Evolutionary conservation across 2,329 filamentous ascomycete genomes (phyloP).

Genomic region (Phialophora tarda): DNA sequence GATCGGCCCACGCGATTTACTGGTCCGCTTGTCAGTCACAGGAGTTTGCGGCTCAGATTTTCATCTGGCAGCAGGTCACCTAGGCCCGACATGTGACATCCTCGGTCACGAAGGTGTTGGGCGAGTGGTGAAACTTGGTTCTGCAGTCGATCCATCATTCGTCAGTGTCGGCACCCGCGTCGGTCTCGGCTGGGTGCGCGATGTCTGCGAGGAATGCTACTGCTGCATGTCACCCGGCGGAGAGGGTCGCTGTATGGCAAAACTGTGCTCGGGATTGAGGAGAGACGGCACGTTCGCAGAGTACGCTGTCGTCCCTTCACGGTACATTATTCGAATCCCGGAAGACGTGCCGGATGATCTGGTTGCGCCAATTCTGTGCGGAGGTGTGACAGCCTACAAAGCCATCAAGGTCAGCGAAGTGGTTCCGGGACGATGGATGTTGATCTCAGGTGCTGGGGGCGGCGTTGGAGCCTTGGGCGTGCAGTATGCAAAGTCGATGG

Average conservation of each 20-base stretch:
- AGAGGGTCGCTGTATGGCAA: conserved; percentile 27
- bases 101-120: conserved; percentile 56
- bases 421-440: conserved; percentile 32
- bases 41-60: conserved; percentile 64
- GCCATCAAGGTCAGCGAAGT: conserved; percentile 41
- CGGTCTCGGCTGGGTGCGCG: conserved; percentile 50
- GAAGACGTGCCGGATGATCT: conserved; percentile 46
- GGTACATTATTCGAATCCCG: conserved; percentile 47
- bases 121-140: conserved; percentile 47
- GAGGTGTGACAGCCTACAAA: conserved; percentile 54
- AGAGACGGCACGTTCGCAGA: conserved; percentile 51
- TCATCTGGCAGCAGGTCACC: conserved; percentile 55
- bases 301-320: conserved; percentile 47
- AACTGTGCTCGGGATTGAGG: conserved; percentile 28
- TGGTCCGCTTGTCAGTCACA: conserved; percentile 62
- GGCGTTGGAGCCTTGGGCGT: conserved; percentile 46
- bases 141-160: conserved; percentile 40
- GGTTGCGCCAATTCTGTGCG: conserved; percentile 52
- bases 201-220: conserved; percentile 46
- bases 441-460: conserved; percentile 49
- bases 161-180: conserved; percentile 41
- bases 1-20: conserved; percentile 54
- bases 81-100: conserved; percentile 52
- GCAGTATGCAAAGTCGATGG: conserved; percentile 52
- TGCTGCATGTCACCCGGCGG: conserved; percentile 41